Conservation (phyloP, 2,329 filamentous ascomycete genomes). For the Venturia oleaginea region DNA sequence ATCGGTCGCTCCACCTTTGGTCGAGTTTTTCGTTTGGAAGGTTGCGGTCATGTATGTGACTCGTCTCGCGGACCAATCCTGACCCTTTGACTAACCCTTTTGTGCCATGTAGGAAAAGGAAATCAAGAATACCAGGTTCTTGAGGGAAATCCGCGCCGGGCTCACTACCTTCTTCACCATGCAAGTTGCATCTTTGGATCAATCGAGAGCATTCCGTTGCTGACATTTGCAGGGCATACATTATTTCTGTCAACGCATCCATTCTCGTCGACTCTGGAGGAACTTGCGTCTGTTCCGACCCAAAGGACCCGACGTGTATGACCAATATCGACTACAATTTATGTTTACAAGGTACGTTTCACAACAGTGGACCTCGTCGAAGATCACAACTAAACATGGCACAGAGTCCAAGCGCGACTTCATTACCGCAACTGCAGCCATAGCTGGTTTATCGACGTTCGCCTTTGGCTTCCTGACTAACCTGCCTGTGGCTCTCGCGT, state of each 20-base stretch:
- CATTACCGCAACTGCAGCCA: slow-evolving; percentile 76
- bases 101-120: slow-evolving; percentile 48
- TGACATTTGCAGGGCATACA: slow-evolving; percentile 57
- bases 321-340: slow-evolving; percentile 49
- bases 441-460: slow-evolving; percentile 67
- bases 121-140: slow-evolving; percentile 67
- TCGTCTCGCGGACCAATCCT: slow-evolving; percentile 10
- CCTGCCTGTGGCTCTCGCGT: slow-evolving; percentile 40
- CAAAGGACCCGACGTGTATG: slow-evolving; percentile 43
- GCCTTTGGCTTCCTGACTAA: slow-evolving; percentile 76
- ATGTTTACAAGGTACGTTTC: slow-evolving; percentile 39
- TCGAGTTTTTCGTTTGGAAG: slow-evolving; percentile 62
- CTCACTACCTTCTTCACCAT: slow-evolving; percentile 55
- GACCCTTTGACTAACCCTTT: slow-evolving; percentile 14
- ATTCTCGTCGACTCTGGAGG: slow-evolving; percentile 53
- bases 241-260: slow-evolving; percentile 53
- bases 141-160: slow-evolving; percentile 75
- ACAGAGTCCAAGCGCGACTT: slow-evolving; percentile 60
- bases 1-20: slow-evolving; percentile 27
- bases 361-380: background rate
- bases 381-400: background rate
- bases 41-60: slow-evolving; percentile 66
- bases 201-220: slow-evolving; percentile 21
- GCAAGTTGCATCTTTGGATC: slow-evolving; percentile 36
- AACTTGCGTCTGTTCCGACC: slow-evolving; percentile 59